Conservation (phyloP, 352 stramenopile genomes). For the Phytophthora citricola region DNA sequence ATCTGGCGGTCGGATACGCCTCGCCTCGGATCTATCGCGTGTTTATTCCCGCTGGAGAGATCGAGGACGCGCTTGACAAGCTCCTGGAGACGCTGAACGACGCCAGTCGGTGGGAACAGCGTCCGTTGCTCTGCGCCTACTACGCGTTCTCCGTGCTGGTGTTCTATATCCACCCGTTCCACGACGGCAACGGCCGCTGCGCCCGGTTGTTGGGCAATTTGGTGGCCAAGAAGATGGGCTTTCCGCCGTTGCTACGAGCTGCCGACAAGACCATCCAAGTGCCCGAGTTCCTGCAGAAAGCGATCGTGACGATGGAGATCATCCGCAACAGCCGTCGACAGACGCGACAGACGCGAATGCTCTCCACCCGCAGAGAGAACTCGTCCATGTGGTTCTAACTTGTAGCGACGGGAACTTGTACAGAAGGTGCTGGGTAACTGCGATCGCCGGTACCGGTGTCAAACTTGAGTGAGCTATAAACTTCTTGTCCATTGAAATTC, state of each 20-base stretch:
- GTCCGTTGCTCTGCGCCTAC: conserved; percentile 76
- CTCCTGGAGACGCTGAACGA: conserved; percentile 62
- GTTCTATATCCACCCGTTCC: conserved; percentile 89
- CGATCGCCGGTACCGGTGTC: too few relatives aligned
- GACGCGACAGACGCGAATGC: conserved; percentile 49
- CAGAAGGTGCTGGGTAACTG: too few relatives aligned
- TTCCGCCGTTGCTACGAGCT: conserved; percentile 61
- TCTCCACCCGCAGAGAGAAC: conserved; percentile 71
- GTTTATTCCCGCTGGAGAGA: conserved; percentile 74
- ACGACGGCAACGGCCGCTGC: conserved; percentile 85
- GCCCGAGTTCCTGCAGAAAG: conserved; percentile 74
- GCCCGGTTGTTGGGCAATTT: conserved; percentile 77
- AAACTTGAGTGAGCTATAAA: too few relatives aligned
- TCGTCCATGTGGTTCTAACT: conserved; percentile 83
- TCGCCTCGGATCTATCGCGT: conserved; percentile 84
- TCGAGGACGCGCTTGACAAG: conserved; percentile 49
- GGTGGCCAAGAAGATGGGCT: conserved; percentile 77
- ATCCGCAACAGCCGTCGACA: conserved; percentile 65
- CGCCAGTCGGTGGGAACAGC: conserved; percentile 40
- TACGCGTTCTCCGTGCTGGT: conserved; percentile 82
- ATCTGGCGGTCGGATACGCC: conserved; percentile 75
- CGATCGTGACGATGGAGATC: conserved; percentile 75
- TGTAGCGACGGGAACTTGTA: too few relatives aligned
- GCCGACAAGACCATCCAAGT: conserved; percentile 87
- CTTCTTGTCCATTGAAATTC: not conserved